Evolutionary conservation across 306 rosid genomes (phyloP), one percentile per base, ranked within the genome.

Genomic region (Ormosia semicastrata): DNA sequence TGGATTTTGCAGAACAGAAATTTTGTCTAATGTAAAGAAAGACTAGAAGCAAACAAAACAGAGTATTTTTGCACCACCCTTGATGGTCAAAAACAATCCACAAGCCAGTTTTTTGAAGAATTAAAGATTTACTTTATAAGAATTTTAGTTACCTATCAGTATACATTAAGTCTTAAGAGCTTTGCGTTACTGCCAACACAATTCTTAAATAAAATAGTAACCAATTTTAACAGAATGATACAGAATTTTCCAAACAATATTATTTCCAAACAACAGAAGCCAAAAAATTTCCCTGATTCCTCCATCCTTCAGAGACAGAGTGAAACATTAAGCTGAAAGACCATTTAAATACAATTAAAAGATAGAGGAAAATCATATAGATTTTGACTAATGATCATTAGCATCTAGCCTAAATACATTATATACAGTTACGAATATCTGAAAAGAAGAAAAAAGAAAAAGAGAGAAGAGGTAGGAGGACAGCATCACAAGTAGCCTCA

Each of bases 1-100:
- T 5, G 14, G 60, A 64, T 75, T 79, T 79, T 34, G 60, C 82
- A 82, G 18, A n/a, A 47, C 40, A 73, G 59, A 39, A 57, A n/a
- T 58, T n/a, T 75, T 7, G 41, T 39, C 50, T 15, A 7, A 40
- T n/a, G 40, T 37, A 72, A 54, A 39, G 68, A 44, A 69, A 17
- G 46, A 37, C 11, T 58, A 66, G 53, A 79, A 63, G 37, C 50
- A 58, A 79, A 37, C 43, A 39, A 24, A n/a, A 79, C 39, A 57
- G 5, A 30, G 73, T 14, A 50, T 18, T 62, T 74, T 10, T 71
- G 44, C 32, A 67, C 53, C 41, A 7, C 30, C 56, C 34, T 73
- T 47, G 52, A 37, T 40, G 60, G 18, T 40, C 1, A 60, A 7
- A 79, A 57, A 74, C 46, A 72, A 47, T 37, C 6, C 57, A 64